These are phyloP conservation scores for Hawksworthiomyces lignivorus DNA, from an alignment of 2,329 filamentous ascomycete genomes.

Conservation along the genomic window DNA sequence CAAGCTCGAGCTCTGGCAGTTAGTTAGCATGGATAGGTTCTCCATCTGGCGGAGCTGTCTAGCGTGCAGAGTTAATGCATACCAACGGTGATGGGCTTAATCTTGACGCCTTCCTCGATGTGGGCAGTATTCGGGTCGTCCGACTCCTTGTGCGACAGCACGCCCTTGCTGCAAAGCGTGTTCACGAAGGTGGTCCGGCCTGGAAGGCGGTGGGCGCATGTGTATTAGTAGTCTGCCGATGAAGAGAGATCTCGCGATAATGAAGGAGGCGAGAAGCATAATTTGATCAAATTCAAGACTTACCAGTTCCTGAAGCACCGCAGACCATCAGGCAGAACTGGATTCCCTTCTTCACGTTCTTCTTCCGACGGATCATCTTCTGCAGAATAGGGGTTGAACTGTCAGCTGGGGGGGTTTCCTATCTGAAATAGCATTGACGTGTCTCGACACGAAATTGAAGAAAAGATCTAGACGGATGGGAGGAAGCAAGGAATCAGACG, in stretches of 20 bases:
- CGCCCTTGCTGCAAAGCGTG: conserved; percentile 92
- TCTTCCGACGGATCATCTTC: conserved; percentile 99
- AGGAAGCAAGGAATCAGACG: conserved; percentile 13
- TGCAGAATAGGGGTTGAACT: too few relatives aligned
- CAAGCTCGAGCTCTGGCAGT: conserved; percentile 76
- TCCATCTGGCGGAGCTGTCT: too few relatives aligned
- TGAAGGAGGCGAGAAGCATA: conserved; percentile 1
- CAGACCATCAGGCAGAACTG: conserved; percentile 99
- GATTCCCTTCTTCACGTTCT: conserved; percentile 99
- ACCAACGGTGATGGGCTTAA: conserved; percentile 98
- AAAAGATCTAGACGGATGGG: not conserved
- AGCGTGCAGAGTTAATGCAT: too few relatives aligned
- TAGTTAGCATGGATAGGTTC: conserved; percentile 25
- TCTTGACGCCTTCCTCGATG: conserved; percentile 93
- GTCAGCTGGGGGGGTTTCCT: too few relatives aligned
- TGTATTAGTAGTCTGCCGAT: too few relatives aligned
- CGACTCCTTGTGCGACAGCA: conserved; percentile 83
- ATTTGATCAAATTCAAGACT: conserved; percentile 25
- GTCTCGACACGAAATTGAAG: not conserved
- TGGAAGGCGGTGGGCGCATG: too few relatives aligned
- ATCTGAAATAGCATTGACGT: not conserved
- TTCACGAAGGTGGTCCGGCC: conserved; percentile 99
- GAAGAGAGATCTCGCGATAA: conserved; percentile 2
- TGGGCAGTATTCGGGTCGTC: conserved; percentile 86
- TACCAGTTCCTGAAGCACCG: conserved; percentile 96